A percentile compares a stretch with the other conserved stretches of the same genome.
These are phyloP conservation scores for Amylostereum areolatum DNA, from an alignment of 1,284 basidiomycete species.

Conservation along the genomic window DNA sequence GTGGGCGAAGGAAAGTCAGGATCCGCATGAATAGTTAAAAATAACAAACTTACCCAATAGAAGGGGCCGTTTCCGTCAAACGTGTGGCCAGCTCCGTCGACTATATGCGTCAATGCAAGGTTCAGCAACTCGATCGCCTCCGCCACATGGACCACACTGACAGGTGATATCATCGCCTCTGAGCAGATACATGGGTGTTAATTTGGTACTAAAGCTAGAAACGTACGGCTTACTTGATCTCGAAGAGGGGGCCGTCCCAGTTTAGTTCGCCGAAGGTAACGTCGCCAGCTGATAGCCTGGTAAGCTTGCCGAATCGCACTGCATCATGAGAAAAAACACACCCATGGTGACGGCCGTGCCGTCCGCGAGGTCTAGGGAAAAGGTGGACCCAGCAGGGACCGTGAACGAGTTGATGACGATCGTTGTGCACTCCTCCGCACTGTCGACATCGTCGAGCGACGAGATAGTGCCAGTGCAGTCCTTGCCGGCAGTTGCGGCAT, in stretches of 20 bases:
- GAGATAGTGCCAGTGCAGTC: slow-evolving; percentile 35
- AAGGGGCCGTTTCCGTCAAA: slow-evolving; percentile 34
- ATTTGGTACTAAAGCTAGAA: not conserved
- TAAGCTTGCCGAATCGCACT: not conserved
- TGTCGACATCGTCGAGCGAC: slow-evolving; percentile 35
- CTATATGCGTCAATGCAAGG: slow-evolving; percentile 7
- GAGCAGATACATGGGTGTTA: not conserved
- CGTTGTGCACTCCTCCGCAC: slow-evolving; percentile 38
- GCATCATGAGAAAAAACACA: slow-evolving; percentile 16
- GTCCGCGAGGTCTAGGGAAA: slow-evolving; percentile 20
- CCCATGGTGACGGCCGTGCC: slow-evolving; percentile 32
- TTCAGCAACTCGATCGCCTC: not conserved
- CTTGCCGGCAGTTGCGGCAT: slow-evolving; percentile 4
- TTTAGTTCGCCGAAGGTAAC: slow-evolving; percentile 25
- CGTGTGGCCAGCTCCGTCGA: slow-evolving; percentile 35
- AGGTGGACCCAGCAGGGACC: slow-evolving; percentile 25
- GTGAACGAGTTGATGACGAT: slow-evolving; percentile 41
- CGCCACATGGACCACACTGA: slow-evolving; percentile 14
- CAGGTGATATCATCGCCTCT: slow-evolving; percentile 23
- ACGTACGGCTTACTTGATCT: slow-evolving; percentile 12
- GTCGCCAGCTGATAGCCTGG: slow-evolving; percentile 19
- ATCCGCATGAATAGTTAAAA: not conserved
- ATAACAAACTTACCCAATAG: slow-evolving; percentile 25
- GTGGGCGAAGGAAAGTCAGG: not conserved
- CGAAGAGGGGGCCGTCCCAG: slow-evolving; percentile 28